Evolutionary conservation across 2,329 filamentous ascomycete species (phyloP).

Genomic region (Colletotrichum camelliae): DNA sequence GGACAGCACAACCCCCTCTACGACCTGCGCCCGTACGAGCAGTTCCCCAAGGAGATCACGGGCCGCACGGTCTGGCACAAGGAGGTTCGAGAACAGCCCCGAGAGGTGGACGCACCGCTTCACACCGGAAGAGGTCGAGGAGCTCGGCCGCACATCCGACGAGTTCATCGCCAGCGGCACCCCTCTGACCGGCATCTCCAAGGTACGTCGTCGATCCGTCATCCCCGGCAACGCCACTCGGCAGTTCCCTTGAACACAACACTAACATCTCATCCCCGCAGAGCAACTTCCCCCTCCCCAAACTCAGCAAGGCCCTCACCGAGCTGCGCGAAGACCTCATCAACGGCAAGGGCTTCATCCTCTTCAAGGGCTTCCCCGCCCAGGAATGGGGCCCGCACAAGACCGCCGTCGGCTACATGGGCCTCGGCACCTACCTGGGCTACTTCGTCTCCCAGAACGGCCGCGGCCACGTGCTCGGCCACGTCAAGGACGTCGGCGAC

Average conservation of each 20-base stretch:
- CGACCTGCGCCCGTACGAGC: constrained; percentile 69
- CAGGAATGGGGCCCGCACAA: constrained; percentile 78
- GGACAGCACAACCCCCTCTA: constrained; percentile 77
- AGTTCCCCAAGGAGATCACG: constrained; percentile 73
- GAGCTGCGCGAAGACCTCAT: constrained; percentile 53
- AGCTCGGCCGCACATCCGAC: constrained; percentile 72
- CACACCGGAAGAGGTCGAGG: constrained; percentile 67
- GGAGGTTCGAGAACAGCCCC: constrained; percentile 62
- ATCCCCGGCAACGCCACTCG: background rate
- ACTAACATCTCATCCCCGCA: constrained; percentile 16
- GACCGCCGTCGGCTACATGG: constrained; percentile 89
- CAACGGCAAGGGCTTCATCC: constrained; percentile 86
- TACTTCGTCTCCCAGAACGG: constrained; percentile 91
- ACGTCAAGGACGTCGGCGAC: constrained; percentile 88
- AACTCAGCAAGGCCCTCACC: constrained; percentile 39
- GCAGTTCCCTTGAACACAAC: too few species aligned
- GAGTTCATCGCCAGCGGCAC: constrained; percentile 68
- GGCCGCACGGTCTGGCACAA: constrained; percentile 77
- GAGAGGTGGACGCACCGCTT: constrained; percentile 78
- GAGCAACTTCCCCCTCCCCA: constrained; percentile 50
- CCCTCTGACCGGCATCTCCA: constrained; percentile 71
- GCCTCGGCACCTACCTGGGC: constrained; percentile 82
- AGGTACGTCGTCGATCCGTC: background rate
- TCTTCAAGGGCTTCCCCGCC: constrained; percentile 87
- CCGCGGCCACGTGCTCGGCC: constrained; percentile 82